Percentiles rank a stretch among this genome's conserved stretches.
Conservation (phyloP, 2,329 filamentous ascomycete species). For the Talaromyces atroroseus region DNA sequence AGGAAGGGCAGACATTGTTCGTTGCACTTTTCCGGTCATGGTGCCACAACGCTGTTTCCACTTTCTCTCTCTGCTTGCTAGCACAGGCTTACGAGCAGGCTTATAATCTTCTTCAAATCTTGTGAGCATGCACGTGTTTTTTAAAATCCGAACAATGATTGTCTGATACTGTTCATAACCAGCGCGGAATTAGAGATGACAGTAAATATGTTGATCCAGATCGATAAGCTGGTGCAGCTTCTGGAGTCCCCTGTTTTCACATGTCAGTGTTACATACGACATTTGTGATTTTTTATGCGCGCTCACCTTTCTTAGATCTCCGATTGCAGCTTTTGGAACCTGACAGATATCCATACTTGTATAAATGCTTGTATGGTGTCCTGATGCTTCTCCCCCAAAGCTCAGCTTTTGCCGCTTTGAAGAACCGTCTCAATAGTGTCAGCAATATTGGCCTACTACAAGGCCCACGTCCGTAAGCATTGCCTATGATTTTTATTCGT, state of each 20-base stretch:
- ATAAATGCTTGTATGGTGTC: constrained; percentile 95
- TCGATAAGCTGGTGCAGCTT: constrained; percentile 94
- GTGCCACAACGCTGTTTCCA: constrained; percentile 98
- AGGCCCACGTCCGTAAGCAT: constrained; percentile 68
- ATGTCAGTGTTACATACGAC: constrained; percentile 52
- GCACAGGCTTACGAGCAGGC: constrained; percentile 98
- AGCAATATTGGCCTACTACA: constrained; percentile 95
- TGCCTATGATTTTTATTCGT: too few species aligned
- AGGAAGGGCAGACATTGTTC: constrained; percentile 94
- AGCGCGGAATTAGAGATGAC: constrained; percentile 98
- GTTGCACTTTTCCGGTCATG: constrained; percentile 91
- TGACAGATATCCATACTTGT: constrained; percentile 88
- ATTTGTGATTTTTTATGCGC: constrained; percentile 11
- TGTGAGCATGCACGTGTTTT: constrained; percentile 52
- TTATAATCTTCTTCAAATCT: constrained; percentile 91
- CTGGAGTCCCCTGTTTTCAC: constrained; percentile 97
- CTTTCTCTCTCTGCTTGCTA: constrained; percentile 89
- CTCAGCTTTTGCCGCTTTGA: constrained; percentile 90
- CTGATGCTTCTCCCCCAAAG: constrained; percentile 98
- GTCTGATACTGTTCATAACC: constrained; percentile 21
- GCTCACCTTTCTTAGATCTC: constrained; percentile 57
- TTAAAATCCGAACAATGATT: not conserved
- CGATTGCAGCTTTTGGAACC: constrained; percentile 92
- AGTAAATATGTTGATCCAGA: constrained; percentile 96
- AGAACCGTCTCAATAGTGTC: constrained; percentile 94